Evolutionary conservation across 2,329 filamentous ascomycete genomes (phyloP).

Genomic region (Fusarium chaquense): DNA sequence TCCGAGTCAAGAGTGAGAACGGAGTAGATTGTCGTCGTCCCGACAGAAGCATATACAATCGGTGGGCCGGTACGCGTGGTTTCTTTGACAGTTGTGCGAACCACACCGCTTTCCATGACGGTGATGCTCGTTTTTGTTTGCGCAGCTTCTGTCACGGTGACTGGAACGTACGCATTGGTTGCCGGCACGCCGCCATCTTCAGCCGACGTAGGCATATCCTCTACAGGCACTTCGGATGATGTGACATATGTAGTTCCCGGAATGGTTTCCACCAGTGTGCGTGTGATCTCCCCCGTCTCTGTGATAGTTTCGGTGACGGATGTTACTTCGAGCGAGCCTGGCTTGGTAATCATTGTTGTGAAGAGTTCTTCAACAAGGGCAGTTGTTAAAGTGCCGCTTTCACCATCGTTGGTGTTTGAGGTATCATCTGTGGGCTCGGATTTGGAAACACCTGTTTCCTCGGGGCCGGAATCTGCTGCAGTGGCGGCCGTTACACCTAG

Average conservation of each 20-base stretch:
- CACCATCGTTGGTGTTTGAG: background rate
- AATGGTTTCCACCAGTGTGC: conserved; percentile 2
- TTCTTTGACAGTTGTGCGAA: conserved; percentile 13
- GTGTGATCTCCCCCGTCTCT: conserved; percentile 2
- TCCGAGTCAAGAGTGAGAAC: conserved; percentile 30
- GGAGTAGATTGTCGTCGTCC: conserved; percentile 35
- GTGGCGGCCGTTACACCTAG: conserved; percentile 2
- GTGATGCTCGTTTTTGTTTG: conserved; percentile 19
- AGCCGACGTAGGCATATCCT: background rate
- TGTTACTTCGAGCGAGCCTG: conserved; percentile 12
- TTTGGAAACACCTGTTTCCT: background rate
- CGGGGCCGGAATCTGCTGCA: background rate
- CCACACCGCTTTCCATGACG: conserved; percentile 1
- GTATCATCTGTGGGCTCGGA: conserved; percentile 5
- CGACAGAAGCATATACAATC: conserved; percentile 26
- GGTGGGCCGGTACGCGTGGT: conserved; percentile 28
- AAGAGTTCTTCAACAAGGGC: conserved; percentile 29
- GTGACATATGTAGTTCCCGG: background rate
- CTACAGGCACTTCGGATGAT: conserved; percentile 1
- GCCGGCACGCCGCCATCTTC: background rate
- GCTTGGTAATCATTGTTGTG: conserved; percentile 23
- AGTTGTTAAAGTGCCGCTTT: conserved; percentile 24
- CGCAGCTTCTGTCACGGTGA: conserved; percentile 8
- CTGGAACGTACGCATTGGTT: background rate
- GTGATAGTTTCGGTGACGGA: conserved; percentile 11